Conservation (phyloP, 176 grass and related monocot genomes). For the Chrysopogon serrulatus region DNA sequence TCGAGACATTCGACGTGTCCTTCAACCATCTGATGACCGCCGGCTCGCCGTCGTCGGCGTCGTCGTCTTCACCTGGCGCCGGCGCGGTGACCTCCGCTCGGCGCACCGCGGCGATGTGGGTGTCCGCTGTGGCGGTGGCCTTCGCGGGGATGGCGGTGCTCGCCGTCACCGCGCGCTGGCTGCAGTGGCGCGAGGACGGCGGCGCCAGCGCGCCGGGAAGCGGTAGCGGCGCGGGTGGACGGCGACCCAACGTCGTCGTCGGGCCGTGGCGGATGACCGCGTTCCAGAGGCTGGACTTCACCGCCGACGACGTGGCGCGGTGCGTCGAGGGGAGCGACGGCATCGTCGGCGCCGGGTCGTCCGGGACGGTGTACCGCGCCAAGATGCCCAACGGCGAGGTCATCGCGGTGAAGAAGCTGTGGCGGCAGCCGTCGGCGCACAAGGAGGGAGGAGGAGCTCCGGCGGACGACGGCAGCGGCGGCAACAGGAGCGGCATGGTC, state of each 20-base stretch:
- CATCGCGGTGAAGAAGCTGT: conserved; percentile 91
- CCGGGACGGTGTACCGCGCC: conserved; percentile 75
- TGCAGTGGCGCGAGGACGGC: conserved; percentile 33
- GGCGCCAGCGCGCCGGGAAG: neutral
- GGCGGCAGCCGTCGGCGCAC: conserved; percentile 50
- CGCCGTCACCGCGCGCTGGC: conserved; percentile 55
- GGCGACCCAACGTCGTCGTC: neutral
- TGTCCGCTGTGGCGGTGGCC: conserved; percentile 53
- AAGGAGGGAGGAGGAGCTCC: conserved; percentile 14
- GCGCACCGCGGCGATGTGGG: conserved; percentile 48
- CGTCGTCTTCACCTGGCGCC: neutral
- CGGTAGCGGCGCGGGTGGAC: neutral
- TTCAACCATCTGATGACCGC: conserved; percentile 54
- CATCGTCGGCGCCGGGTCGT: conserved; percentile 73
- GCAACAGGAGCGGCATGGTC: neutral
- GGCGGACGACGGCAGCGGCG: neutral
- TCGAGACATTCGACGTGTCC: conserved; percentile 86
- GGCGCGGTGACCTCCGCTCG: neutral
- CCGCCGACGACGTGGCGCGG: conserved; percentile 67
- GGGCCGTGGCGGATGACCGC: conserved; percentile 72
- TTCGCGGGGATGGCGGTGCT: conserved; percentile 58
- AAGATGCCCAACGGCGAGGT: conserved; percentile 84
- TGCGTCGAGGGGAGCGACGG: conserved; percentile 58
- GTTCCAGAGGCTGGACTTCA: conserved; percentile 83
- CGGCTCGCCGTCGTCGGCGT: neutral